phyloP scores from a whole-genome alignment of 2,329 filamentous ascomycete species.

The Paecilomyces dactylethromorphus region DNA sequence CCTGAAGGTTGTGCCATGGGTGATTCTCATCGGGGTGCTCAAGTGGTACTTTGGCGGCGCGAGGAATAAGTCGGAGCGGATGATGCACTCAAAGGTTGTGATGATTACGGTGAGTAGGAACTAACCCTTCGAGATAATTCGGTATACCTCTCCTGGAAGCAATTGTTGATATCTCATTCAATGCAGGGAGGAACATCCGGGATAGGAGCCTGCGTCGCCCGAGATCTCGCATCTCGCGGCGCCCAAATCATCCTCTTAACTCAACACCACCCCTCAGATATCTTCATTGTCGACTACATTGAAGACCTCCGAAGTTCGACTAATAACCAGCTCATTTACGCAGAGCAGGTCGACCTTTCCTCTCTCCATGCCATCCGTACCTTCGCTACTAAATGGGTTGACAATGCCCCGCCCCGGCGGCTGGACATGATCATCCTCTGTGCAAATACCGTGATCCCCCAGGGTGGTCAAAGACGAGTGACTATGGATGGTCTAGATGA shows the following conservation, averaged over 20 bases:
- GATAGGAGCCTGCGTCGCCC: constrained; percentile 71
- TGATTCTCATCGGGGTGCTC: constrained; percentile 48
- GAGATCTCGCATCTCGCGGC: constrained; percentile 69
- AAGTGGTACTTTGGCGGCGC: constrained; percentile 77
- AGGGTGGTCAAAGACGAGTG: constrained; percentile 46
- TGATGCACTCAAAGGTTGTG: constrained; percentile 89
- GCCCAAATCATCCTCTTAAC: constrained; percentile 90
- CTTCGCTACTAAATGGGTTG: constrained; percentile 97
- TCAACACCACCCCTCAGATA: constrained; percentile 70
- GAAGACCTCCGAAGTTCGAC: constrained; percentile 74
- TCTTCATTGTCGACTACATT: constrained; percentile 88
- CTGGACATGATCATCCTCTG: constrained; percentile 89
- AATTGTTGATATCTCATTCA: neutral
- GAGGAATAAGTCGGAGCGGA: constrained; percentile 65
- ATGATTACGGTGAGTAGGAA: constrained; percentile 66
- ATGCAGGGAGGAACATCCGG: constrained; percentile 78
- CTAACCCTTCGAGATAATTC: neutral
- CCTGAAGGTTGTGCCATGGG: constrained; percentile 47
- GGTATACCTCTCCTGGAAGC: constrained; percentile 10
- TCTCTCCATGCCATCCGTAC: constrained; percentile 84
- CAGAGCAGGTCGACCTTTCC: constrained; percentile 85
- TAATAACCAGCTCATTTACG: constrained; percentile 82
- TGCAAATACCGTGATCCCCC: constrained; percentile 62
- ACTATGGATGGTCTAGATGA: constrained; percentile 78
- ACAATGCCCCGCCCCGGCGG: constrained; percentile 82